Percentiles rank a stretch among this genome's conserved stretches.
Evolutionary conservation across 1,139 yeast species (phyloP).

Genomic region (Yamadazyma spencermartinsiae): DNA sequence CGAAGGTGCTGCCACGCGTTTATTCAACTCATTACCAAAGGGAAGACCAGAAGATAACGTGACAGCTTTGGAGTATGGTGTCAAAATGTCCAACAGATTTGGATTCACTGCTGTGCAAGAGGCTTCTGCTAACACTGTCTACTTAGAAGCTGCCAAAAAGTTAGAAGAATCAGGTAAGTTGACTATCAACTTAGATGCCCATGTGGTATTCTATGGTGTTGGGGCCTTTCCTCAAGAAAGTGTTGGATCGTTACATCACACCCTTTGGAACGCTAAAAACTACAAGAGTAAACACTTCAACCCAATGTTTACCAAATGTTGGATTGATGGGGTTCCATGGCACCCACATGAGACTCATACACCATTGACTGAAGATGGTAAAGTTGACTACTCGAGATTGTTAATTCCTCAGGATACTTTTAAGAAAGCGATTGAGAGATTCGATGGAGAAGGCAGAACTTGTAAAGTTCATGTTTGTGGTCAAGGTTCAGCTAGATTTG

Average conservation of each 20-base stretch:
- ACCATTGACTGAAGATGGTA: constrained; percentile 19
- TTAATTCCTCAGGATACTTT: constrained; percentile 23
- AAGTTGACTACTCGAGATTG: constrained; percentile 18
- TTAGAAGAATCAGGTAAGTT: constrained; percentile 17
- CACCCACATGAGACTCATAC: constrained; percentile 20
- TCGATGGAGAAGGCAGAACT: constrained; percentile 21
- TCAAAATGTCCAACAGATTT: constrained; percentile 21
- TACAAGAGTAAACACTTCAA: constrained; percentile 22
- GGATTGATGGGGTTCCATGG: constrained; percentile 27
- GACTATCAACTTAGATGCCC: constrained; percentile 22
- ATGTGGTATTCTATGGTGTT: constrained; percentile 23
- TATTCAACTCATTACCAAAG: constrained; percentile 20
- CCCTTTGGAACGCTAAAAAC: constrained; percentile 19
- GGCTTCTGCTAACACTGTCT: constrained; percentile 22
- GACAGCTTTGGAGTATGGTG: constrained; percentile 21
- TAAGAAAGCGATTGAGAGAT: constrained; percentile 19
- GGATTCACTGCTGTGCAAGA: constrained; percentile 25
- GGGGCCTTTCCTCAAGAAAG: constrained; percentile 23
- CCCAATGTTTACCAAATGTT: constrained; percentile 21
- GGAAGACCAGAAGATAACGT: constrained; percentile 20
- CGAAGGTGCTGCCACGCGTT: constrained; percentile 23
- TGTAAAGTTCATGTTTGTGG: constrained; percentile 25
- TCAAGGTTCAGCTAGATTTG: constrained; percentile 22
- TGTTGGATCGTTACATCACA: constrained; percentile 22
- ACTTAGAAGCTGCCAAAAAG: constrained; percentile 20